Conservation (phyloP, 768 basidiomycete genomes). For the Arthromyces matolae region DNA sequence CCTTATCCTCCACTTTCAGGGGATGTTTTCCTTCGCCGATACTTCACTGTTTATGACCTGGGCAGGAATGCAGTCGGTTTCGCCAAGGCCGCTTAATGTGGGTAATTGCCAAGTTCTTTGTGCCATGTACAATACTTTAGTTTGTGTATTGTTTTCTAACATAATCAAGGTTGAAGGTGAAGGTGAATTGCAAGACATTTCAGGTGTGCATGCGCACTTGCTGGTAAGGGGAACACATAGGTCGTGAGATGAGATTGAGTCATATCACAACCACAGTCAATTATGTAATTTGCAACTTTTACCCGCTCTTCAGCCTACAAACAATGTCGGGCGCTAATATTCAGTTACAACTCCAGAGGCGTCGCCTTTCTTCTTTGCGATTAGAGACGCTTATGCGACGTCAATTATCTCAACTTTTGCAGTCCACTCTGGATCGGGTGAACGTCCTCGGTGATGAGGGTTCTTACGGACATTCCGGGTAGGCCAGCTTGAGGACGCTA, state of each 20-base stretch:
- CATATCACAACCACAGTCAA: too few relatives aligned
- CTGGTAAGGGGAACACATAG: too few relatives aligned
- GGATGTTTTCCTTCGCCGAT: conserved; percentile 89
- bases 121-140: conserved; percentile 2
- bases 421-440: conserved; percentile 54
- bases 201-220: too few relatives aligned
- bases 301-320: too few relatives aligned
- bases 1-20: conserved; percentile 35
- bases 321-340: neutral
- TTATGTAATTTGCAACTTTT: too few relatives aligned
- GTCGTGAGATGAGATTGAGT: too few relatives aligned
- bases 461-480: conserved; percentile 67
- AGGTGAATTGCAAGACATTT: too few relatives aligned
- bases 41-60: conserved; percentile 87
- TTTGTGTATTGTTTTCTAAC: neutral
- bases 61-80: conserved; percentile 81
- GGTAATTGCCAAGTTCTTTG: neutral
- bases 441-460: conserved; percentile 62
- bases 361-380: conserved; percentile 18
- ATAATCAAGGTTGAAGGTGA: too few relatives aligned
- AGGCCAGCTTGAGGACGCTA: conserved; percentile 14
- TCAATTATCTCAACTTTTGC: conserved; percentile 23
- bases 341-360: conserved; percentile 1
- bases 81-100: conserved; percentile 41
- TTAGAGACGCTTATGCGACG: conserved; percentile 25